phyloP scores from a whole-genome alignment of 1,284 basidiomycete genomes.

The Pseudozyma tsukubaensis region DNA sequence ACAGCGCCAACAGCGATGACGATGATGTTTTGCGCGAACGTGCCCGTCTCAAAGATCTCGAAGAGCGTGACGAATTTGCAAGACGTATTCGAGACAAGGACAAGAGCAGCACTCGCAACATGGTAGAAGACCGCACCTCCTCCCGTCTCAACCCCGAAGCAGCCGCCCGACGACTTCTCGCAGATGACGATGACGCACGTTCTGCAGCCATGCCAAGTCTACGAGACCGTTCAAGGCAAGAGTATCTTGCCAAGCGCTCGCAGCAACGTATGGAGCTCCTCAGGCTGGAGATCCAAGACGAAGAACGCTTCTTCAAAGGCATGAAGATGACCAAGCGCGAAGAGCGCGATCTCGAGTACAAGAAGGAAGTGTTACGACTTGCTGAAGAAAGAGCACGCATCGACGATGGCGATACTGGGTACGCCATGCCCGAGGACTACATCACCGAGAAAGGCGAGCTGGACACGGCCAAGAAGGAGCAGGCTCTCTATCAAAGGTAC shows the following conservation, averaged over 20 bases:
- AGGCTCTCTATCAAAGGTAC: constrained; percentile 85
- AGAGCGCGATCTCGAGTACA: constrained; percentile 82
- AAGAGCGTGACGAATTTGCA: constrained; percentile 92
- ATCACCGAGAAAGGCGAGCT: constrained; percentile 98
- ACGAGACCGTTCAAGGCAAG: constrained; percentile 74
- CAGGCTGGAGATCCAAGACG: constrained; percentile 78
- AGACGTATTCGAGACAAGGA: constrained; percentile 87
- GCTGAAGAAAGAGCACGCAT: constrained; percentile 94
- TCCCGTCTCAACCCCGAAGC: constrained; percentile 78
- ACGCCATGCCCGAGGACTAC: constrained; percentile 76
- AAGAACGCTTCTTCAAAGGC: constrained; percentile 64
- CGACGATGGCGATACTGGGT: constrained; percentile 75
- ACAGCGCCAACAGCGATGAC: too few species aligned
- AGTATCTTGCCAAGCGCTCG: constrained; percentile 96
- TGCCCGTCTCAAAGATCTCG: constrained; percentile 81
- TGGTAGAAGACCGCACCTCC: constrained; percentile 87
- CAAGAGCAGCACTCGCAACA: constrained; percentile 83
- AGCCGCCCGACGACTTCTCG: constrained; percentile 80
- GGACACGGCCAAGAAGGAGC: constrained; percentile 94
- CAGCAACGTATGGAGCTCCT: constrained; percentile 94
- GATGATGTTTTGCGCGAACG: constrained; percentile 78
- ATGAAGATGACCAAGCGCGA: constrained; percentile 81
- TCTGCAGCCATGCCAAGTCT: constrained; percentile 55
- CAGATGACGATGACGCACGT: constrained; percentile 56
- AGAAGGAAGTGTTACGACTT: constrained; percentile 89